Evolutionary conservation across 176 grass and related monocot genomes (phyloP).

Genomic region (Elaeis guineensis): DNA sequence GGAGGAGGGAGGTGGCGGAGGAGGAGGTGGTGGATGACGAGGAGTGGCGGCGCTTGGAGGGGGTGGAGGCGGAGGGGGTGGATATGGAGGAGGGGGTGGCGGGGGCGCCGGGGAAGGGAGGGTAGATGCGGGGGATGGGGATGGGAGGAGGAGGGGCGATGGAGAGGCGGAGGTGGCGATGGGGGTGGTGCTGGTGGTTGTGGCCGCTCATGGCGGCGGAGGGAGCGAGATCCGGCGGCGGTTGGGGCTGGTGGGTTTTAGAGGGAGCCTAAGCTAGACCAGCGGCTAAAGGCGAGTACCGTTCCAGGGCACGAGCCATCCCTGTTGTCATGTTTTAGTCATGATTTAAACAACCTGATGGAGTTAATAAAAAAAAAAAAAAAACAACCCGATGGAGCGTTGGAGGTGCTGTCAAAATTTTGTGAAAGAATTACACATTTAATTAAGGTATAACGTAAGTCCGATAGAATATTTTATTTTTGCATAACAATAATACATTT

Average conservation of each 20-base stretch:
- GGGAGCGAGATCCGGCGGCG: not conserved
- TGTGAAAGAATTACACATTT: too few relatives aligned
- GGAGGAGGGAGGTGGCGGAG: conserved; percentile 34
- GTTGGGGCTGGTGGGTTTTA: not conserved
- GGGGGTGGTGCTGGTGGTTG: not conserved
- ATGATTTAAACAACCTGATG: too few relatives aligned
- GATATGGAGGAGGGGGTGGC: conserved; percentile 34
- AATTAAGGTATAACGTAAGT: too few relatives aligned
- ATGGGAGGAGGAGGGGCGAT: conserved; percentile 41
- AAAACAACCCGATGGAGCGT: too few relatives aligned
- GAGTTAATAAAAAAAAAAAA: too few relatives aligned
- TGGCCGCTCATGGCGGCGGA: conserved; percentile 2
- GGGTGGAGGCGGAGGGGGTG: conserved; percentile 23
- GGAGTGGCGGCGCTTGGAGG: conserved; percentile 4
- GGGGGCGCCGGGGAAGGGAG: conserved; percentile 20
- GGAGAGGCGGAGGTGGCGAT: conserved; percentile 31
- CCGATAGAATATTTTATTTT: too few relatives aligned
- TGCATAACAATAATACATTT: too few relatives aligned
- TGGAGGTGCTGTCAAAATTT: too few relatives aligned
- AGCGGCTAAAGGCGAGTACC: too few relatives aligned
- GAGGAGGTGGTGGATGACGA: conserved; percentile 37
- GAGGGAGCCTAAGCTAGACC: too few relatives aligned
- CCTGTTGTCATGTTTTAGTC: too few relatives aligned
- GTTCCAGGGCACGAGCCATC: too few relatives aligned
- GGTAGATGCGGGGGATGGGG: conserved; percentile 7